Evolutionary conservation across 495 filamentous ascomycete genomes (phyloP).

Genomic region (Evernia prunastri): DNA sequence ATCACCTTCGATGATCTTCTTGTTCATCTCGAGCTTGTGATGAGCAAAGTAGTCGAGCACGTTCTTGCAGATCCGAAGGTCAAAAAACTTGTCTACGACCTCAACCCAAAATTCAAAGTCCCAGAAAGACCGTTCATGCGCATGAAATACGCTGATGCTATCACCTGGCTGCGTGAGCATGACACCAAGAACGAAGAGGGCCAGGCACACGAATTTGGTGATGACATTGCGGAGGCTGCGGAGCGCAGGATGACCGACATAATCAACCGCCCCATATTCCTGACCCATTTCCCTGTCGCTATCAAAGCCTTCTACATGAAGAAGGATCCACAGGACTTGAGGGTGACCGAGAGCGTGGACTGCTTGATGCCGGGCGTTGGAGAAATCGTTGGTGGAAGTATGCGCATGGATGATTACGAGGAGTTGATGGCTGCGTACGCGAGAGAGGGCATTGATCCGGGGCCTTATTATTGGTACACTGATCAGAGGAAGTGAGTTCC

Average conservation of each 20-base stretch:
- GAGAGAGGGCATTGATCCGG: slow-evolving; percentile 75
- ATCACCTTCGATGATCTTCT: slow-evolving; percentile 91
- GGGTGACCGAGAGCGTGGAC: slow-evolving; percentile 96
- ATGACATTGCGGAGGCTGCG: slow-evolving; percentile 97
- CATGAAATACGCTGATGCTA: slow-evolving; percentile 93
- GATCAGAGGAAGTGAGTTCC: slow-evolving; percentile 88
- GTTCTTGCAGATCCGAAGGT: slow-evolving; percentile 65
- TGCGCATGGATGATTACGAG: slow-evolving; percentile 92
- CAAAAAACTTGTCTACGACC: slow-evolving; percentile 62
- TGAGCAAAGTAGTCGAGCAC: slow-evolving; percentile 77
- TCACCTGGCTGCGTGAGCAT: slow-evolving; percentile 84
- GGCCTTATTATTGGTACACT: slow-evolving; percentile 97
- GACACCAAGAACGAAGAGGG: slow-evolving; percentile 90
- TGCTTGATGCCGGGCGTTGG: slow-evolving; percentile 94
- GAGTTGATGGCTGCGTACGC: slow-evolving; percentile 86
- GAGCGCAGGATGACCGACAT: slow-evolving; percentile 96
- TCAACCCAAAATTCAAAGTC: slow-evolving; percentile 82
- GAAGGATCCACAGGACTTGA: slow-evolving; percentile 70
- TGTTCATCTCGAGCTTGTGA: slow-evolving; percentile 80
- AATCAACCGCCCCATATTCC: slow-evolving; percentile 90
- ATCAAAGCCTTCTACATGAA: slow-evolving; percentile 99
- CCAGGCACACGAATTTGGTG: slow-evolving; percentile 82
- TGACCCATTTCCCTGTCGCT: slow-evolving; percentile 93
- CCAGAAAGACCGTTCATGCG: slow-evolving; percentile 84
- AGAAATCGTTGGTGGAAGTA: slow-evolving; percentile 93